Evolutionary conservation across 768 basidiomycete genomes (phyloP), one percentile per base, ranked within the genome.

Genomic region (Russula virescens): DNA sequence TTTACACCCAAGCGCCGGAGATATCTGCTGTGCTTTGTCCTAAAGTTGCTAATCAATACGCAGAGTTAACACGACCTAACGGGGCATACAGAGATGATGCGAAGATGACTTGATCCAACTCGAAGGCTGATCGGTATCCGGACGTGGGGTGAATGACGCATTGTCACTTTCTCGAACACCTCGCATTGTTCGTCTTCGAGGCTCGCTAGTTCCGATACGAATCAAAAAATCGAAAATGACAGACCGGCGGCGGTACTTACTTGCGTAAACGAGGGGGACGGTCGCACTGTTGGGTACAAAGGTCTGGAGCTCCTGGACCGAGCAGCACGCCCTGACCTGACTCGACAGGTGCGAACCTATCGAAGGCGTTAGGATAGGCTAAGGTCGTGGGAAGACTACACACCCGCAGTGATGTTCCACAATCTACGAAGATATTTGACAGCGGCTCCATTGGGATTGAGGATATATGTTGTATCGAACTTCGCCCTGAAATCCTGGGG

Each of bases 381-480:
- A 54, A 45, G 38, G 43, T 10, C 40, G 14, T 45, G 19, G 47
- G 38, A n/a, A 43, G n/a, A 55, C 25, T 5, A 66, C 75, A 35
- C 68, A 81, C 83, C 80, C 55, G 77, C 75, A 23, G 77, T 85
- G 43, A 91, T 79, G 66, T 91, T 90, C 72, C 89, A 87, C 62
- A 93, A 71, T 61, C 90, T 81, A 53, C 88, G 83, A 53, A 94
- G 75, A 70, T 90, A 94, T 65, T 83, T 83, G 68, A 87, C 83
- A 0, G 86, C 84, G 57, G 85, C 74, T 3, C 78, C 75, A 69
- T 93, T 94, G 16, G 89, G 83, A 61, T 89, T 91, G 42, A 94
- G 70, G 50, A 94, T 82, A 65, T 88, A 83, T 18, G 85, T 79
- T 3, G 73, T 81, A 38, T 72, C 66, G 69, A 90, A 85, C n/a